Conservation (phyloP, 371 early-diverging fungal genomes). For the Syncephalastrum sp. region DNA sequence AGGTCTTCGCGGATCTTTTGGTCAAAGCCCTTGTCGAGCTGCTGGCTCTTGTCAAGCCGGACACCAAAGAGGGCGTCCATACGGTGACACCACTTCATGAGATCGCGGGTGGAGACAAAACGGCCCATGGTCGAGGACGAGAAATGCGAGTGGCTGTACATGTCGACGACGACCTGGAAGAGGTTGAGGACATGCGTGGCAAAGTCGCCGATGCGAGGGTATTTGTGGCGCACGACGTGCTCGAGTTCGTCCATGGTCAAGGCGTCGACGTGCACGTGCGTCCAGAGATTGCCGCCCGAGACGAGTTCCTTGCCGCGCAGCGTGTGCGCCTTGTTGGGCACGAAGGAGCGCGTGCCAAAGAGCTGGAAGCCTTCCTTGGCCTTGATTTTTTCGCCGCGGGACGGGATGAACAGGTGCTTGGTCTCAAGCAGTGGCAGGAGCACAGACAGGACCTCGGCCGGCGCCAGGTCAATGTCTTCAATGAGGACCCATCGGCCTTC, state of each 20-base stretch:
- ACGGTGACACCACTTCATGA: conserved; percentile 88
- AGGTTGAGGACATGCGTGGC: conserved; percentile 60
- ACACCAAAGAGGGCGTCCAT: conserved; percentile 49
- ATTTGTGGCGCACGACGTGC: conserved; percentile 62
- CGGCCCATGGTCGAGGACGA: conserved; percentile 60
- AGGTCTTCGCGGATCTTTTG: conserved; percentile 52
- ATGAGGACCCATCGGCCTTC: conserved; percentile 98
- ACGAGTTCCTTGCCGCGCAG: conserved; percentile 56
- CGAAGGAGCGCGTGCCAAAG: conserved; percentile 88
- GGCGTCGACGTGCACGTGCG: conserved; percentile 67
- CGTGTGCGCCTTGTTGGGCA: conserved; percentile 47
- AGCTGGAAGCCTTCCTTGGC: conserved; percentile 94
- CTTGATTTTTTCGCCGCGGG: conserved; percentile 89
- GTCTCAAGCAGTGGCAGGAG: conserved; percentile 95
- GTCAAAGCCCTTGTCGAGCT: conserved; percentile 31
- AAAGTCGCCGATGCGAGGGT: conserved; percentile 52
- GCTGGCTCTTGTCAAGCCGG: conserved; percentile 28
- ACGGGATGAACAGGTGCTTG: conserved; percentile 89
- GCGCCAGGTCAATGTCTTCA: conserved; percentile 98
- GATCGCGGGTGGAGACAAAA: conserved; percentile 66
- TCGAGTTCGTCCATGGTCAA: conserved; percentile 65
- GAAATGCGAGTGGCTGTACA: conserved; percentile 58
- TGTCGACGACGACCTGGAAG: conserved; percentile 55
- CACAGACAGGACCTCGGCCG: conserved; percentile 96
- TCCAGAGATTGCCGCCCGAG: conserved; percentile 81